phyloP scores from a whole-genome alignment of 1,139 yeast species.

The Blastobotrys buckinghamii region DNA sequence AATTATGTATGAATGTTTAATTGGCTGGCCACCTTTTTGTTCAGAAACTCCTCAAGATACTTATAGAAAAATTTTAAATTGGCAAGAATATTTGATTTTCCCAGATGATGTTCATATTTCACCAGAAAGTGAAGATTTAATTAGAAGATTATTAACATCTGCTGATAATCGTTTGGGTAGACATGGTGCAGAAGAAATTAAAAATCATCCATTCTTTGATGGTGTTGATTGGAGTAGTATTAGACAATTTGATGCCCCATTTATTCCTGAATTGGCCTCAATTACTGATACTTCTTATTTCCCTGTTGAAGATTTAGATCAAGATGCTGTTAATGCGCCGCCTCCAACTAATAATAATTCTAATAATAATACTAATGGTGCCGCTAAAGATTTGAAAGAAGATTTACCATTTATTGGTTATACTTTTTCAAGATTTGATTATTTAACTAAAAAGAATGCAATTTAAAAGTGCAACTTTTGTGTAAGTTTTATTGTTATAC shows the following conservation, averaged over 20 bases:
- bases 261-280: slow-evolving; percentile 75
- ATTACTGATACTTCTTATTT: slow-evolving; percentile 95
- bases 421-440: slow-evolving; percentile 90
- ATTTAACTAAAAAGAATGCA: slow-evolving; percentile 82
- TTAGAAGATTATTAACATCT: slow-evolving; percentile 72
- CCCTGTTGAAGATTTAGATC: slow-evolving; percentile 96
- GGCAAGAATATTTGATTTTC: slow-evolving; percentile 88
- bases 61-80: slow-evolving; percentile 86
- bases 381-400: slow-evolving; percentile 66
- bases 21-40: slow-evolving; percentile 99
- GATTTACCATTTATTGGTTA: slow-evolving; percentile 96
- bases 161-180: slow-evolving; percentile 87
- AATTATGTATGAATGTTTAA: slow-evolving; percentile 95
- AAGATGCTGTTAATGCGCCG: slow-evolving; percentile 78
- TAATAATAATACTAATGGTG: slow-evolving; percentile 42
- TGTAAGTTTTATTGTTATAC: neutral
- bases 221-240: slow-evolving; percentile 97
- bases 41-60: slow-evolving; percentile 99
- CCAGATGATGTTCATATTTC: slow-evolving; percentile 95
- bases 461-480: slow-evolving; percentile 38
- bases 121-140: slow-evolving; percentile 90
- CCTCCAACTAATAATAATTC: slow-evolving; percentile 30
- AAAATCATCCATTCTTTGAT: slow-evolving; percentile 84
- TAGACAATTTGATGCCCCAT: slow-evolving; percentile 91
- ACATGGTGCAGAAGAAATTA: slow-evolving; percentile 87